phyloP scores from a whole-genome alignment of 371 early-diverging fungal genomes.

The Syncephalis fuscata region DNA sequence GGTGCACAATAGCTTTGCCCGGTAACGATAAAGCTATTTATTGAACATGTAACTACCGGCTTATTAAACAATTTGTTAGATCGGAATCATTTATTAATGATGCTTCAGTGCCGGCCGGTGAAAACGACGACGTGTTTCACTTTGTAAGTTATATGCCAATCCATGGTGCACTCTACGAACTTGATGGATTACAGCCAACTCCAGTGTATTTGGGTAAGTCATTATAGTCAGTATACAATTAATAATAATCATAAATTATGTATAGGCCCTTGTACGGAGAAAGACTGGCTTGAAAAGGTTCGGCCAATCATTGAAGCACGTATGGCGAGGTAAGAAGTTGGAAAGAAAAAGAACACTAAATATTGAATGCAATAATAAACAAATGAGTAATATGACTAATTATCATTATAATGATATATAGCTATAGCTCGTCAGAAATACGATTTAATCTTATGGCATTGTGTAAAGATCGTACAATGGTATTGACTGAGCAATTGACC shows the following conservation, averaged over 20 bases:
- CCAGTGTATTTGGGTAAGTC: conserved; percentile 41
- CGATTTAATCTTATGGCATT: conserved; percentile 82
- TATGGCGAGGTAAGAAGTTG: conserved; percentile 32
- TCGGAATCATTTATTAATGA: conserved; percentile 62
- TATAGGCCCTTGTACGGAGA: conserved; percentile 34
- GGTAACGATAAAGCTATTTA: conserved; percentile 11
- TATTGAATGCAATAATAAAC: too few species aligned
- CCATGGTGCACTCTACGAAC: conserved; percentile 60
- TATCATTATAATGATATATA: not conserved
- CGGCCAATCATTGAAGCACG: conserved; percentile 50
- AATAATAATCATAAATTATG: not conserved
- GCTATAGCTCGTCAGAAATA: conserved; percentile 43
- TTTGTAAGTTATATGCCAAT: conserved; percentile 76
- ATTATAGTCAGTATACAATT: not conserved
- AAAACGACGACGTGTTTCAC: conserved; percentile 72
- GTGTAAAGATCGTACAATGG: conserved; percentile 28
- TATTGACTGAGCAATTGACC: conserved; percentile 29
- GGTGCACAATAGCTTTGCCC: conserved; percentile 75
- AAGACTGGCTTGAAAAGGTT: conserved; percentile 50
- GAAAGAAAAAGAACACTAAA: not conserved
- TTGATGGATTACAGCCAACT: conserved; percentile 68
- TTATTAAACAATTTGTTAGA: not conserved
- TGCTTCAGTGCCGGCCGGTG: conserved; percentile 25
- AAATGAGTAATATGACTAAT: not conserved
- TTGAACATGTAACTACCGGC: not conserved